A percentile compares a stretch with the other conserved stretches of the same genome.
phyloP scores from a whole-genome alignment of 768 basidiomycete genomes.

The Phlegmacium glaucopus region DNA sequence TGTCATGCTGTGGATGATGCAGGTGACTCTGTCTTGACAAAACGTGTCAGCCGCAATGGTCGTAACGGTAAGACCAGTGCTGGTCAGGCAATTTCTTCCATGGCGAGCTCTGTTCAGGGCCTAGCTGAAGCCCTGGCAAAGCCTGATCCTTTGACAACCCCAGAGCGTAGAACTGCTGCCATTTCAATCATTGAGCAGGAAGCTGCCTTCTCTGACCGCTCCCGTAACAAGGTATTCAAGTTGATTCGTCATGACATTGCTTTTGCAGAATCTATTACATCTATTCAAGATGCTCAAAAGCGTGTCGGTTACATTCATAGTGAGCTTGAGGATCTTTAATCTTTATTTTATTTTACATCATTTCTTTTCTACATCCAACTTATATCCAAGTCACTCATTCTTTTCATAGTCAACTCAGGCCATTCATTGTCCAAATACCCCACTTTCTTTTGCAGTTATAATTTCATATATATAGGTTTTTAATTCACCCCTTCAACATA shows the following conservation, averaged over 20 bases:
- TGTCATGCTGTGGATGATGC: constrained; percentile 6
- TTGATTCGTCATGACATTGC: constrained; percentile 14
- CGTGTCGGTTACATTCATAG: constrained; percentile 11
- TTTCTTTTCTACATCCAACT: not conserved
- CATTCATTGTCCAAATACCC: not conserved
- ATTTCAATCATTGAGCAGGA: constrained; percentile 16
- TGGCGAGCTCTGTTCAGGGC: constrained; percentile 13
- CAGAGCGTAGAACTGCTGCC: constrained; percentile 7
- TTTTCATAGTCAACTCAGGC: not conserved
- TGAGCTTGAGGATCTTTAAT: constrained; percentile 1
- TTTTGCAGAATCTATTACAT: constrained; percentile 12
- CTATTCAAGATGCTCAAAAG: constrained; percentile 10
- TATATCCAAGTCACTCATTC: not conserved
- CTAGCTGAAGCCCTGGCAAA: constrained; percentile 11
- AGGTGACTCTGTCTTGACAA: constrained; percentile 7
- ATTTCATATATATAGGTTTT: not conserved
- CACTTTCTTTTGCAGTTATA: not conserved
- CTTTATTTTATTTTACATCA: constrained; percentile 1
- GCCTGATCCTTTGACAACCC: constrained; percentile 8
- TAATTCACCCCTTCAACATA: no score
- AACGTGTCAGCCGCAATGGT: not conserved
- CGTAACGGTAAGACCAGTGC: not conserved
- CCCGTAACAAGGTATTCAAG: constrained; percentile 10
- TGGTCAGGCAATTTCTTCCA: not conserved
- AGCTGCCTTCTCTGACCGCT: constrained; percentile 15